Conservation (phyloP, 176 grass and related monocot species). For the Stipa capillata region DNA sequence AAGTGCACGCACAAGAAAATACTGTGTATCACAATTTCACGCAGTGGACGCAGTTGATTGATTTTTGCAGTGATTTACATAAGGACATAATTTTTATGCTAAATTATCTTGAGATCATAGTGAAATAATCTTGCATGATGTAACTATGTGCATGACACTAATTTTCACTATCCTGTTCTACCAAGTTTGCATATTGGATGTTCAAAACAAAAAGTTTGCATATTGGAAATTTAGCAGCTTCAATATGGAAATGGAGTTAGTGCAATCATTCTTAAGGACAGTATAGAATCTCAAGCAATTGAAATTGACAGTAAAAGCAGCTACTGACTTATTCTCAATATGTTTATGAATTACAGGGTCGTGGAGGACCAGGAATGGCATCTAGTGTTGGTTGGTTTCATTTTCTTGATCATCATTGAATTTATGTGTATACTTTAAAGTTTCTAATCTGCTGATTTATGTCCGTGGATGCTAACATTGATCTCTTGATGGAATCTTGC, state of each 20-base stretch:
- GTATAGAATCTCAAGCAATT: not conserved
- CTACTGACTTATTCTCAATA: slow-evolving; percentile 27
- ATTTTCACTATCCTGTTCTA: not conserved
- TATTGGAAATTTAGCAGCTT: slow-evolving; percentile 22
- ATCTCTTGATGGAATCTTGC: slow-evolving; percentile 12
- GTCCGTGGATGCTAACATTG: slow-evolving; percentile 8
- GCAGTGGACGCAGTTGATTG: not conserved
- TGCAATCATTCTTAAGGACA: not conserved
- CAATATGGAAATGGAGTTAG: not conserved
- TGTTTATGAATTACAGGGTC: slow-evolving; percentile 61
- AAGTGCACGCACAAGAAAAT: not conserved
- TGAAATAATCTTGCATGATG: not conserved
- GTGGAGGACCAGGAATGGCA: slow-evolving; percentile 91
- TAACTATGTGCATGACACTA: not conserved
- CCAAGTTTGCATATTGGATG: not conserved
- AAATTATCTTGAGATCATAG: not conserved
- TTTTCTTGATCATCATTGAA: slow-evolving; percentile 4
- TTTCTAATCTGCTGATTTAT: slow-evolving; percentile 1
- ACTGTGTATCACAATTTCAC: not conserved
- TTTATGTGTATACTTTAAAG: slow-evolving; percentile 2
- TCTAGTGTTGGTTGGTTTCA: slow-evolving; percentile 51
- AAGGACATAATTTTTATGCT: not conserved
- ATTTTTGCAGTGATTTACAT: not conserved
- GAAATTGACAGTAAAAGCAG: slow-evolving; percentile 9
- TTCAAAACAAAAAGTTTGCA: too few relatives aligned